Evolutionary conservation across 2,329 filamentous ascomycete genomes (phyloP).

Genomic region (Fusarium secorum): DNA sequence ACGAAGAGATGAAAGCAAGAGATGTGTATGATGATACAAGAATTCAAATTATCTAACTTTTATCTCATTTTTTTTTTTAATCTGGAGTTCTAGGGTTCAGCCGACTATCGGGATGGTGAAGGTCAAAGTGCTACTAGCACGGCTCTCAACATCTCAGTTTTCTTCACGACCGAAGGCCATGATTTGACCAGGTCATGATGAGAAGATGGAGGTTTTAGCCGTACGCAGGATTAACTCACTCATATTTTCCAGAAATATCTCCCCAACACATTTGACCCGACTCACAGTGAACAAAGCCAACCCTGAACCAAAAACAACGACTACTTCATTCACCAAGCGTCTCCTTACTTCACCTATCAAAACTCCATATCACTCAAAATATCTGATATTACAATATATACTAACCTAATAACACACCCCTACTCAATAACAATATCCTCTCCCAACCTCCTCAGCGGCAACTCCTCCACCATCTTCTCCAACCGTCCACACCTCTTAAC

Average conservation of each 20-base stretch:
- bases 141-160: not conserved
- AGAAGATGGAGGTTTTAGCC: too few species aligned
- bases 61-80: not conserved
- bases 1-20: not conserved
- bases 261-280: not conserved
- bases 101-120: not conserved
- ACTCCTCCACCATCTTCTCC: conserved; percentile 44
- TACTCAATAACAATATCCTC: conserved; percentile 48
- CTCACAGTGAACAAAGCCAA: not conserved
- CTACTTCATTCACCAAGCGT: not conserved
- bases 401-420: not conserved
- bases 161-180: not conserved
- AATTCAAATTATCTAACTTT: not conserved
- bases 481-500: conserved; percentile 42
- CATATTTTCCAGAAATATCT: accelerated
- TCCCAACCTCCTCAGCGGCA: conserved; percentile 46
- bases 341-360: not conserved
- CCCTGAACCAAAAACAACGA: not conserved
- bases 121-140: not conserved
- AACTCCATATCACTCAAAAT: not conserved
- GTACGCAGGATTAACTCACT: too few species aligned
- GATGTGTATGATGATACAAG: not conserved
- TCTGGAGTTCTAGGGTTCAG: not conserved
- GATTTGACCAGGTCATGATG: not conserved
- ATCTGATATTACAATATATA: conserved; percentile 23